These are phyloP conservation scores for Geotrichum reessii DNA, from an alignment of 1,139 yeast species.

Conservation along the genomic window DNA sequence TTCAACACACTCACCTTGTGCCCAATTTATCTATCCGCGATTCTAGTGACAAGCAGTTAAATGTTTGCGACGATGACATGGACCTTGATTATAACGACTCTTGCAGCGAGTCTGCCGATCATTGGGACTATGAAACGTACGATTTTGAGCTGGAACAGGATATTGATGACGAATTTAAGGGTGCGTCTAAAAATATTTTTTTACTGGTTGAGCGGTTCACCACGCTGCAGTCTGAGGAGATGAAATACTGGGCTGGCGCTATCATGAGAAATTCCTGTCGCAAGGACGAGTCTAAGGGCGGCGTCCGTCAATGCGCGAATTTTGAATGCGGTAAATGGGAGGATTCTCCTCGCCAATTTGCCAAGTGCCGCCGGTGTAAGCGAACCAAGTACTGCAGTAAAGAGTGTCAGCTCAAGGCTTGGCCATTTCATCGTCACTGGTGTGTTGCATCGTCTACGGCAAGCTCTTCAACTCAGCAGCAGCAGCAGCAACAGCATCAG, in stretches of 20 bases:
- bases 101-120: conserved; percentile 17
- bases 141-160: conserved; percentile 44
- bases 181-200: conserved; percentile 63
- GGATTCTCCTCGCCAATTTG: conserved; percentile 79
- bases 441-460: conserved; percentile 47
- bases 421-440: conserved; percentile 95
- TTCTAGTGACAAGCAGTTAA: conserved; percentile 20
- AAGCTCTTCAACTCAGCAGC: background rate
- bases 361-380: conserved; percentile 90
- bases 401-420: conserved; percentile 84
- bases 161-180: conserved; percentile 38
- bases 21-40: conserved; percentile 40
- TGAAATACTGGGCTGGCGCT: conserved; percentile 95
- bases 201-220: conserved; percentile 91
- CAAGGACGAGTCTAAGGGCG: conserved; percentile 78
- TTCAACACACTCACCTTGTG: conserved; percentile 65
- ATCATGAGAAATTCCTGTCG: conserved; percentile 94
- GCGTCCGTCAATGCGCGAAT: conserved; percentile 92
- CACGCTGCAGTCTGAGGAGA: conserved; percentile 62
- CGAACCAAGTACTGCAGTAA: conserved; percentile 91
- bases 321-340: conserved; percentile 97
- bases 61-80: conserved; percentile 24
- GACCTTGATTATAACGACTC: conserved; percentile 19
- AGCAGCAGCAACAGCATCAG: too few species aligned
- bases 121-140: conserved; percentile 57